Evolutionary conservation across 441 rosid genomes (phyloP).

Genomic region (Macaranga tanarius): DNA sequence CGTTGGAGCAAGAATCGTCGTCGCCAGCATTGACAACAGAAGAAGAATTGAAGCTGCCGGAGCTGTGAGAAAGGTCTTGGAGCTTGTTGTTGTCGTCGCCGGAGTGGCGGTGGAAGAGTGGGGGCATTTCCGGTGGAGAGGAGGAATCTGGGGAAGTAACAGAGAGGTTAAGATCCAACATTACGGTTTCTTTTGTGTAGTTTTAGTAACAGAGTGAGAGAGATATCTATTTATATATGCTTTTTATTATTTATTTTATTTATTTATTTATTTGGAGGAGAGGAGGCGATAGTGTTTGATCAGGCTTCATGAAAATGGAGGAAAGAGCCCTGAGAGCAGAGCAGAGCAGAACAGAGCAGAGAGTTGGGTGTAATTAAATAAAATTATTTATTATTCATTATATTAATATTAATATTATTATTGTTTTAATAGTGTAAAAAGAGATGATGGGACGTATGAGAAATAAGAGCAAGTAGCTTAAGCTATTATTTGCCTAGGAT

Average conservation of each 20-base stretch:
- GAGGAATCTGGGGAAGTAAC: constrained; percentile 12
- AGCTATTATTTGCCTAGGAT: background rate
- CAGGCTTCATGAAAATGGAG: too few species aligned
- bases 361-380: too few species aligned
- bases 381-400: too few species aligned
- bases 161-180: constrained; percentile 52
- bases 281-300: too few species aligned
- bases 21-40: constrained; percentile 34
- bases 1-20: constrained; percentile 36
- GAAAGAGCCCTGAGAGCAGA: too few species aligned
- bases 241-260: too few species aligned
- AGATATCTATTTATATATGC: too few species aligned
- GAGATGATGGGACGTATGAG: constrained; percentile 22
- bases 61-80: constrained; percentile 30
- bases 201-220: background rate
- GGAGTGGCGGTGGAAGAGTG: too few species aligned
- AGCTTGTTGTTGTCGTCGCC: constrained; percentile 1
- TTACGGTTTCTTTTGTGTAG: background rate
- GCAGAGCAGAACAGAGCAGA: too few species aligned
- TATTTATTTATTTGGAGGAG: too few species aligned
- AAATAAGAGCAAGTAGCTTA: background rate
- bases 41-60: constrained; percentile 47
- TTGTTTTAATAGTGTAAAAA: background rate
- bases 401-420: too few species aligned
- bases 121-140: background rate